Conservation (phyloP, 1,284 basidiomycete genomes). For the Ustilago cynodontis region DNA sequence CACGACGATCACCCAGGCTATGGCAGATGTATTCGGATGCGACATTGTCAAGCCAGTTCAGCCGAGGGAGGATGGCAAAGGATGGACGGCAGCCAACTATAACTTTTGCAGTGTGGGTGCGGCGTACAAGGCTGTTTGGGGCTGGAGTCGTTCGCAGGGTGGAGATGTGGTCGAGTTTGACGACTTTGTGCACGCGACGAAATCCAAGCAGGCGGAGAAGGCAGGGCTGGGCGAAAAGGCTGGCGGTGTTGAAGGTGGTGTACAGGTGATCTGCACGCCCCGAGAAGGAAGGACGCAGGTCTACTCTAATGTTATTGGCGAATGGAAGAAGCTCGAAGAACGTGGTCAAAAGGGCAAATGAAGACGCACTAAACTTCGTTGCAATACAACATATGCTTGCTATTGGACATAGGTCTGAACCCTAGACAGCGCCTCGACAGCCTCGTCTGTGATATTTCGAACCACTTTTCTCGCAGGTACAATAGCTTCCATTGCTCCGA, state of each 20-base stretch:
- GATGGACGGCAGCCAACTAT: slow-evolving; percentile 48
- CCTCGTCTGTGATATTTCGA: slow-evolving; percentile 40
- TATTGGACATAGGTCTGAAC: slow-evolving; percentile 38
- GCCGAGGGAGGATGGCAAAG: slow-evolving; percentile 34
- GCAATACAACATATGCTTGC: neutral
- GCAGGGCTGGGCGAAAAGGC: slow-evolving; percentile 7
- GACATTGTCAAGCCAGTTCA: slow-evolving; percentile 58
- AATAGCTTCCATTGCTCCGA: slow-evolving; percentile 58
- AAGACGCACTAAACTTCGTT: neutral
- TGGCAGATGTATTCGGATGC: slow-evolving; percentile 80
- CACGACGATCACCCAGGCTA: slow-evolving; percentile 79
- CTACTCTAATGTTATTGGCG: slow-evolving; percentile 32
- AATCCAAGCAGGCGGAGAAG: slow-evolving; percentile 20
- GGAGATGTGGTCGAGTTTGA: slow-evolving; percentile 37
- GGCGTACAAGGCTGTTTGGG: slow-evolving; percentile 67
- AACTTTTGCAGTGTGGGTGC: slow-evolving; percentile 68
- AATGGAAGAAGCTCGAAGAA: slow-evolving; percentile 50
- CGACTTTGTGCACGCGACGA: slow-evolving; percentile 49
- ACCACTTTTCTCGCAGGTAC: slow-evolving; percentile 53
- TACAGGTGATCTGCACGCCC: slow-evolving; percentile 40
- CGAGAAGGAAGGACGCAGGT: slow-evolving; percentile 25
- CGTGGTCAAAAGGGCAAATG: slow-evolving; percentile 22
- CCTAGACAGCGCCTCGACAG: slow-evolving; percentile 29
- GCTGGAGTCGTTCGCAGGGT: slow-evolving; percentile 38
- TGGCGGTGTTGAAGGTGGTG: slow-evolving; percentile 31